A percentile compares a stretch with the other conserved stretches of the same genome.
Evolutionary conservation across 2,329 filamentous ascomycete genomes (phyloP).

Genomic region (Epichloe uncinata): DNA sequence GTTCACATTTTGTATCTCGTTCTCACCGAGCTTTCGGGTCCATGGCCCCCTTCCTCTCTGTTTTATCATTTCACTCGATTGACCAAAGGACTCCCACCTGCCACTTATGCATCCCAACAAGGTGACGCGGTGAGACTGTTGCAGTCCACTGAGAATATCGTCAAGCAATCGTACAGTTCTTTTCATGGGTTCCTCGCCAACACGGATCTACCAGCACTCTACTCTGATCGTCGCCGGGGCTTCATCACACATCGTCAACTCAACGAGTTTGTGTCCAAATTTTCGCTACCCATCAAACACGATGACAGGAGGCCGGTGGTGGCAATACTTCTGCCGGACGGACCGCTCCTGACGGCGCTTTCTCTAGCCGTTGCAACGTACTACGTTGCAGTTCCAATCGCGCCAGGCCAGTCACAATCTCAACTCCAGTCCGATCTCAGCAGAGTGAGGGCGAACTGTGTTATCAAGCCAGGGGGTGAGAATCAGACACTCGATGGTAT

Average conservation of each 20-base stretch:
- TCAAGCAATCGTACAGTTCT: conserved; percentile 2
- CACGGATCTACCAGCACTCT: background rate
- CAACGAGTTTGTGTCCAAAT: background rate
- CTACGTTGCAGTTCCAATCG: conserved; percentile 9
- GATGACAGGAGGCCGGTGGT: background rate
- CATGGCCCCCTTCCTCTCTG: conserved; percentile 1
- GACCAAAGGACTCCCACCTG: background rate
- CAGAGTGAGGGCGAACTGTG: background rate
- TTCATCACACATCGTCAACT: conserved; percentile 2
- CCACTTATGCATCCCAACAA: background rate
- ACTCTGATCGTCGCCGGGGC: background rate
- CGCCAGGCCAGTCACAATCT: conserved; percentile 6
- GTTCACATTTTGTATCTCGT: conserved; percentile 5
- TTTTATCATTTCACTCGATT: conserved; percentile 4
- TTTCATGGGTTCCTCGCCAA: background rate
- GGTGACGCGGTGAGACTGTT: conserved; percentile 1
- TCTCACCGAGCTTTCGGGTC: conserved; percentile 2
- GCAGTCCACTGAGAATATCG: conserved; percentile 1
- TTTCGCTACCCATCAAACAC: background rate
- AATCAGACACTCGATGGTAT: background rate
- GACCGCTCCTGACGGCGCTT: conserved; percentile 9
- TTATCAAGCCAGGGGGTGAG: conserved; percentile 1
- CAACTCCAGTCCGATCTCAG: conserved; percentile 10
- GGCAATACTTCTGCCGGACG: conserved; percentile 9
- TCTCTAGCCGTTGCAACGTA: conserved; percentile 10